Conservation (phyloP, 768 basidiomycete genomes). For the Psilocybe cubensis region DNA sequence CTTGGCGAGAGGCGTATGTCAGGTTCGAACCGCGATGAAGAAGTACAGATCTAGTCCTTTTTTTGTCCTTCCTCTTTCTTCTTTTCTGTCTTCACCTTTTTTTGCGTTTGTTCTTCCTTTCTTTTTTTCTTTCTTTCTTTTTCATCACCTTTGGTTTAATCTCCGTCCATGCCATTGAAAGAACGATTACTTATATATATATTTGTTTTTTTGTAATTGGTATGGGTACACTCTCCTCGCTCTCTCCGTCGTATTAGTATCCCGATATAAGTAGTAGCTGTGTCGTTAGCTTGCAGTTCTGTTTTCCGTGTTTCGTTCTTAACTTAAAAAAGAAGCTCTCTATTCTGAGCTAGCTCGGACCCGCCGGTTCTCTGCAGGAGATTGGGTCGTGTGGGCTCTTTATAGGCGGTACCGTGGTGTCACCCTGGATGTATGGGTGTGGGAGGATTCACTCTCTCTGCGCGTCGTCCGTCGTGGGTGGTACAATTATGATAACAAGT, state of each 20-base stretch:
- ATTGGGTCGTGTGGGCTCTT: background rate
- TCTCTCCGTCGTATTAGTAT: constrained; percentile 9
- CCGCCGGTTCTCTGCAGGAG: too few relatives aligned
- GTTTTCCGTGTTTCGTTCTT: too few relatives aligned
- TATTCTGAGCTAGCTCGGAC: too few relatives aligned
- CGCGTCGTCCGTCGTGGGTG: too few relatives aligned
- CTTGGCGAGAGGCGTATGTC: background rate
- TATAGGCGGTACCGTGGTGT: background rate
- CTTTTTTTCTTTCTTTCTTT: constrained; percentile 12
- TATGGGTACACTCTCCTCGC: too few relatives aligned
- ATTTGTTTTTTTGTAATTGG: constrained; percentile 23
- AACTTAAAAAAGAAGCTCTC: constrained; percentile 10
- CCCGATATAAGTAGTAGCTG: constrained; percentile 7
- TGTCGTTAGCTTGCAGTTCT: constrained; percentile 7
- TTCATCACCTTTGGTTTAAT: background rate
- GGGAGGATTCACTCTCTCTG: too few relatives aligned
- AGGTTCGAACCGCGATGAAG: background rate
- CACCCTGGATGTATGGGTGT: too few relatives aligned
- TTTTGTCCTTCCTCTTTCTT: constrained; percentile 9
- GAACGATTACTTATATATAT: constrained; percentile 25
- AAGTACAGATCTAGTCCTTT: constrained; percentile 4
- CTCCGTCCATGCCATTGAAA: constrained; percentile 1
- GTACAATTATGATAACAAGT: too few relatives aligned
- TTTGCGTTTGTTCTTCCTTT: constrained; percentile 6
- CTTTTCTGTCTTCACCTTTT: constrained; percentile 8